Evolutionary conservation across 1,284 basidiomycete genomes (phyloP).

Genomic region (Sanguinoderma infundibulare): DNA sequence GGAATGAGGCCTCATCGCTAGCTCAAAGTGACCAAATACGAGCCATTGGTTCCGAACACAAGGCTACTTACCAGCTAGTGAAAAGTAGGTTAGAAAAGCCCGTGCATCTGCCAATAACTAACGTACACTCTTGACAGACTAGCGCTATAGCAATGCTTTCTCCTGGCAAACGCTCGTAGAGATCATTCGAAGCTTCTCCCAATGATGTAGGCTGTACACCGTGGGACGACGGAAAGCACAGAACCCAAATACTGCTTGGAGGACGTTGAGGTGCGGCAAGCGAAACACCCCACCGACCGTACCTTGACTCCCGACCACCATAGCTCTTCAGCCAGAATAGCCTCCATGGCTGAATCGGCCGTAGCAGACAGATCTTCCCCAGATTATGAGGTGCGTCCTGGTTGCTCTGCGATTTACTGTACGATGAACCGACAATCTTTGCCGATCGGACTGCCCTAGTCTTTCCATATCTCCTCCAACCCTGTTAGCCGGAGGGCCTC

Average conservation of each 20-base stretch:
- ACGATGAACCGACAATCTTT: background rate
- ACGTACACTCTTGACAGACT: too few relatives aligned
- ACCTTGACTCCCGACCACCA: background rate
- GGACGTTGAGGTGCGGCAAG: background rate
- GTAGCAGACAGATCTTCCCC: background rate
- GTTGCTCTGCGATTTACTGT: background rate
- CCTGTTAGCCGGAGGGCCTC: slow-evolving; percentile 9
- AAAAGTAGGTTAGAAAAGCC: too few relatives aligned
- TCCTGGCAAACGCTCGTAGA: too few relatives aligned
- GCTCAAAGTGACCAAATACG: too few relatives aligned
- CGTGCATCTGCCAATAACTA: too few relatives aligned
- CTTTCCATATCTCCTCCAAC: slow-evolving; percentile 2
- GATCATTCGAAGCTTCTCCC: background rate
- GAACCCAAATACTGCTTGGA: background rate
- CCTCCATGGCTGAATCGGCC: background rate
- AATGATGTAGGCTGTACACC: background rate
- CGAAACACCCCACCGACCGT: background rate
- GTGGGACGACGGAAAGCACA: background rate
- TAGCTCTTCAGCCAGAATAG: background rate
- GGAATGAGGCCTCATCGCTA: too few relatives aligned
- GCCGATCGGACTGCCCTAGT: background rate
- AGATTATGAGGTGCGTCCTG: background rate
- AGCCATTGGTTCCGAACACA: too few relatives aligned
- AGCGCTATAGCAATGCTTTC: too few relatives aligned
- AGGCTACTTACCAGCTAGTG: too few relatives aligned